phyloP scores from a whole-genome alignment of 345 rosid species.

The Balakata baccata region DNA sequence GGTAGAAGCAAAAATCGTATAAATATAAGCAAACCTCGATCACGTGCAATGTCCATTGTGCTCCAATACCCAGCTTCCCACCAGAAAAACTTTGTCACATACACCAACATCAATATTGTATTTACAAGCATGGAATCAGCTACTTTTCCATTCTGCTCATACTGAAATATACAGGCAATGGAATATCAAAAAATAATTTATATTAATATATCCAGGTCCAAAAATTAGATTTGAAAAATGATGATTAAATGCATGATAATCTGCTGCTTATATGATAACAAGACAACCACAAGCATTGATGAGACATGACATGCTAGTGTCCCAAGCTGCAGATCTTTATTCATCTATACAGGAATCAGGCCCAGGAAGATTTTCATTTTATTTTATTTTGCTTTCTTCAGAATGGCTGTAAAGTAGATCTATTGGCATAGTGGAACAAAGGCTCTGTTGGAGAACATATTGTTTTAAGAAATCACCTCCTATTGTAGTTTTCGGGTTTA shows the following conservation, averaged over 20 bases:
- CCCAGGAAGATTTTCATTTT: too few relatives aligned
- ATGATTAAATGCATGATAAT: too few relatives aligned
- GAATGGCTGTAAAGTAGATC: too few relatives aligned
- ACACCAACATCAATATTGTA: conserved; percentile 81
- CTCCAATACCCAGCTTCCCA: conserved; percentile 99
- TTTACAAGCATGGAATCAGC: conserved; percentile 93
- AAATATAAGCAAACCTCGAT: conserved; percentile 62
- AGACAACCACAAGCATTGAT: not conserved
- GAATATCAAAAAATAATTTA: conserved; percentile 6
- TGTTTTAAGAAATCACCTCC: not conserved
- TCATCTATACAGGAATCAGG: too few relatives aligned
- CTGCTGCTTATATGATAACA: too few relatives aligned
- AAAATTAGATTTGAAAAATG: too few relatives aligned
- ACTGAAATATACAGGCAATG: conserved; percentile 44
- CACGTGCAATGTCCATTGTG: conserved; percentile 99
- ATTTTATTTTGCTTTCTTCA: too few relatives aligned
- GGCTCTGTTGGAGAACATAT: too few relatives aligned
- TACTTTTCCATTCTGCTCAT: conserved; percentile 72
- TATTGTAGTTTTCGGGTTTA: not conserved
- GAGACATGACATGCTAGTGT: too few relatives aligned
- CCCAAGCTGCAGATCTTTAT: too few relatives aligned
- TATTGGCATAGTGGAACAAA: too few relatives aligned
- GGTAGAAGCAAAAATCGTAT: conserved; percentile 2
- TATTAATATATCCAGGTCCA: not conserved
- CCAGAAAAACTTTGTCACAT: conserved; percentile 93